A percentile compares a stretch with the other conserved stretches of the same genome.
These are phyloP conservation scores for baker's yeast (Saccharomyces cerevisiae) DNA, from an alignment of 805 yeast species.

Conservation along the genomic window DNA sequence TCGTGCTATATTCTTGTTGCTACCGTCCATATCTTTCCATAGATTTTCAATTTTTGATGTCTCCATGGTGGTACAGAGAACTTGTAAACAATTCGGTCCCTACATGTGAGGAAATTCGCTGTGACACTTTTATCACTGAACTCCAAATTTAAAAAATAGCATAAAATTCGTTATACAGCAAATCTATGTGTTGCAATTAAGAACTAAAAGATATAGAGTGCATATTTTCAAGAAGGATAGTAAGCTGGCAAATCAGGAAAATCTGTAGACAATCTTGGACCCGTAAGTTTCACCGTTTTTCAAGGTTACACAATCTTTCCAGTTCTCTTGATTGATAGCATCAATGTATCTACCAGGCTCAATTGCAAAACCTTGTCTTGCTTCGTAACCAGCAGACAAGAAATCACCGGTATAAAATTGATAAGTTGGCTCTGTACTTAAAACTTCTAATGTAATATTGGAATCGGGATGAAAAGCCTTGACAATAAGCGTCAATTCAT, in stretches of 20 bases:
- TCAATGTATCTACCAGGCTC: conserved; percentile 55
- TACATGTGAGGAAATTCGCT: no score
- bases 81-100: no score
- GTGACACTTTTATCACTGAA: neutral
- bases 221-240: neutral
- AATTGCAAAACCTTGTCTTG: conserved; percentile 48
- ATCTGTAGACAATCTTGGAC: conserved; percentile 23
- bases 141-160: no score
- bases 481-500: conserved; percentile 31
- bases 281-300: conserved; percentile 49
- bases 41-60: neutral
- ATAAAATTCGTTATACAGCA: neutral
- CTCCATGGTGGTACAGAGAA: neutral
- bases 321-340: conserved; percentile 41
- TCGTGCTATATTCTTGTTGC: neutral
- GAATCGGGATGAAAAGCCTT: conserved; percentile 41
- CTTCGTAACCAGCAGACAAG: conserved; percentile 32
- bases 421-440: conserved; percentile 58
- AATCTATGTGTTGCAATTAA: neutral
- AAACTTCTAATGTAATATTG: conserved; percentile 34
- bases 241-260: neutral
- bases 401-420: conserved; percentile 59
- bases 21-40: neutral
- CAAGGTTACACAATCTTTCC: conserved; percentile 42
- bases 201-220: neutral